Base-by-base conservation (phyloP, 441 rosid genomes). In the Flueggea neowawraea region DNA sequence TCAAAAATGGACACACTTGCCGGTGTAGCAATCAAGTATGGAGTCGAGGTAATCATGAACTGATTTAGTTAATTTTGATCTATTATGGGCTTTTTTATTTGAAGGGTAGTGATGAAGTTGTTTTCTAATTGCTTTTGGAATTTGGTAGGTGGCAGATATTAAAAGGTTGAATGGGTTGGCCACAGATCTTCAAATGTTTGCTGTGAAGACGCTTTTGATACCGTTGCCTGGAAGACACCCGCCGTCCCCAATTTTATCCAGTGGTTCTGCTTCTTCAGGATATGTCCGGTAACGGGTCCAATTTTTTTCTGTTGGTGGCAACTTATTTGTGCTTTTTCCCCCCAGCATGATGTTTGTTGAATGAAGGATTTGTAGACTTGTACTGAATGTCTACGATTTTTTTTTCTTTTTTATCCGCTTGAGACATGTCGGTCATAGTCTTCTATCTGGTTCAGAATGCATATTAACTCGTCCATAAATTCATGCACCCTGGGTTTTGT, bases 101-200 rank as follows among this genome's bases (percentile, higher is more conserved):
- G 41, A 36, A 36, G 9, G 41, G 4, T 36, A 8, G 9, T 36
- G 41, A 36, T 36, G 9, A 3, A 36, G 41, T 36, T 51, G 5
- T 58, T 53, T 58, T 68, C 31, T 54, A 28, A 3, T 32, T 16
- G 41, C 44, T 36, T 15, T 12, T 52, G 52, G 45, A 11, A 43
- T 78, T 45, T 58, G 36, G 50, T 66, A 85, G 91, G 88, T 85
- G 44, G 73, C 84, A 8, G 91, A 85, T 59, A 70, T 85, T 57
- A 85, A 79, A 70, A 77, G 78, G 69, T 52, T 85, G 69, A 85
- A 85, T 70, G 81, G 88, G 12, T 75, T 85, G 66, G 79, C 79
- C 33, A 77, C 83, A 10, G 91, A 85, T 77, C 88, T 85, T 75
- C 91, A 85, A 61, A 85, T 85, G 91, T 85, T 80, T 79, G 91